Base-by-base conservation (phyloP, 2,329 filamentous ascomycete species). In the Shiraia bambusicola region DNA sequence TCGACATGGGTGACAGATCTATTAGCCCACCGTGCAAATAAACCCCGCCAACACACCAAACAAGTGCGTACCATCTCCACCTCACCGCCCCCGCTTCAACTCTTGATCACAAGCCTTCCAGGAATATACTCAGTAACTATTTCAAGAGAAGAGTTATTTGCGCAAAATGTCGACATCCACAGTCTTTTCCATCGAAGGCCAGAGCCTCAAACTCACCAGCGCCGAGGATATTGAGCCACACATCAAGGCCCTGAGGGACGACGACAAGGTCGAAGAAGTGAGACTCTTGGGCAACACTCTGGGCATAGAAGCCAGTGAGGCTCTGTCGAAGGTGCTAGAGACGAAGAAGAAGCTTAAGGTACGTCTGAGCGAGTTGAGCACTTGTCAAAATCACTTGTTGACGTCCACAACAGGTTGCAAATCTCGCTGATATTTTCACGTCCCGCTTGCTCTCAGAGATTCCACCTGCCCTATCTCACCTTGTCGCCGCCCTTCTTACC, bases 401-500 rank as follows among this genome's bases (percentile, higher is more conserved):
- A 60, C 40, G 35, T 13, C 8, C 42, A 84, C 15, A 30, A 27
- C 36, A 67, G 82, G 76, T 84, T 63, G 91, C 88, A 64, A 95
- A 96, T 73, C 78, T 98, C 42, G 91, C 91, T 69, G 93, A 98
- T 70, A 95, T 98, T 76, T 98, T 97, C 76, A 98, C 93, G 45
- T 88, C 88, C 24, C 88, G 93, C 55, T 82, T 97, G 32, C 83
- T 97, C 50, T 87, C 84, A 69, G 93, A 98, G 69, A 98, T 98
- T 51, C 93, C 93, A 34, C 85, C 86, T 52, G 92, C 93, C 6
- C 82, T 98, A 40, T 87, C 87, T 32, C 84, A 82, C 44, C 83
- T 98, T 34, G 83, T 98, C 39, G 90, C 84, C 28, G 86, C 92
- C 3, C 83, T 97, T 29, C 82, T 96, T 42, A 86, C 90, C 63